A percentile compares a stretch with the other conserved stretches of the same genome.
Evolutionary conservation across 2,329 filamentous ascomycete genomes (phyloP).

Genomic region (Talaromyces pinophilus): DNA sequence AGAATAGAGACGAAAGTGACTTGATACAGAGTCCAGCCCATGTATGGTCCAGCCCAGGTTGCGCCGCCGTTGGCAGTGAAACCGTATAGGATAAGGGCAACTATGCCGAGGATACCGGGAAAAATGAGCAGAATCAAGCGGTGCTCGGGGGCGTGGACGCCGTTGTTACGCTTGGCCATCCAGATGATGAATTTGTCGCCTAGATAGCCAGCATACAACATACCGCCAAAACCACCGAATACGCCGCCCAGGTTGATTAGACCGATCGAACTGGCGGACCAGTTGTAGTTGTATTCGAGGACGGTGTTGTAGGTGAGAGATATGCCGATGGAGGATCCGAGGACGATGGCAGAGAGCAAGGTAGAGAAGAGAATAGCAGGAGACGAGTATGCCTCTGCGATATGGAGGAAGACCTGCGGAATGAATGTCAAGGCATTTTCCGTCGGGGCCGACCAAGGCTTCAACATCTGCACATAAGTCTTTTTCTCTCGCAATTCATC

Average conservation of each 20-base stretch:
- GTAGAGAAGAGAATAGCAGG: slow-evolving; percentile 45
- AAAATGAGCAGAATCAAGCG: slow-evolving; percentile 37
- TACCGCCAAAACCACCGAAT: slow-evolving; percentile 32
- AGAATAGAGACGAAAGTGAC: slow-evolving; percentile 32
- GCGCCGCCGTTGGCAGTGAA: slow-evolving; percentile 31
- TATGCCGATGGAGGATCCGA: slow-evolving; percentile 43
- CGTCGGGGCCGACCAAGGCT: slow-evolving; percentile 29
- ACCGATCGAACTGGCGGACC: slow-evolving; percentile 32
- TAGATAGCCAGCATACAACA: slow-evolving; percentile 32
- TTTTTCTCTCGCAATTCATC: slow-evolving; percentile 18
- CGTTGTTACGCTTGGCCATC: slow-evolving; percentile 36
- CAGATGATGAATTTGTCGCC: slow-evolving; percentile 30
- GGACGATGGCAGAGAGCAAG: slow-evolving; percentile 40
- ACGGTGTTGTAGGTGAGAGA: slow-evolving; percentile 44
- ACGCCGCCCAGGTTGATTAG: slow-evolving; percentile 33
- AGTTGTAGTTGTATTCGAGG: slow-evolving; percentile 36
- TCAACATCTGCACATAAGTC: slow-evolving; percentile 35
- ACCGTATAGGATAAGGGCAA: slow-evolving; percentile 37
- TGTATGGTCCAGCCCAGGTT: slow-evolving; percentile 32
- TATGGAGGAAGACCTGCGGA: slow-evolving; percentile 9
- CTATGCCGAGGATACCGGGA: slow-evolving; percentile 35
- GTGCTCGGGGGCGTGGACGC: slow-evolving; percentile 40
- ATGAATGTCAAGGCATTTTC: slow-evolving; percentile 21
- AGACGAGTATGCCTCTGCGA: slow-evolving; percentile 26
- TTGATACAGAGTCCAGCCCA: slow-evolving; percentile 34